A percentile compares a stretch with the other conserved stretches of the same genome.
These are phyloP conservation scores for Parsonsia alboflavescens DNA, from an alignment of 257 asterid species.

Conservation along the genomic window DNA sequence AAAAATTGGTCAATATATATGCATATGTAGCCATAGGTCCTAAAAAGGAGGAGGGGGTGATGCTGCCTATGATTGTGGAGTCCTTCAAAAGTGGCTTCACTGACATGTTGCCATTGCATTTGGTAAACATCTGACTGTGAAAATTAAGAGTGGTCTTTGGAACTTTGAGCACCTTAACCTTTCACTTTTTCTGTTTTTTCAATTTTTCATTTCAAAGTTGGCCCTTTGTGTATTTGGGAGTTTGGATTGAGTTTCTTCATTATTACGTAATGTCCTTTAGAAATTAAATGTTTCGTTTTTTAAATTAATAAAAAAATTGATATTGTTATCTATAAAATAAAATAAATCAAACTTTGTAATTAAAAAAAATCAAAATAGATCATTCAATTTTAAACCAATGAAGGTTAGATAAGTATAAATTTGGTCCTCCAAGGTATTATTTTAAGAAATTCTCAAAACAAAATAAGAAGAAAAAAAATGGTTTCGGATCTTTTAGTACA, in stretches of 20 bases:
- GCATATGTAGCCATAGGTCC: constrained; percentile 15
- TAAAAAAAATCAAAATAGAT: no score
- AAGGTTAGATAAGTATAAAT: no score
- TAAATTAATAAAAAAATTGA: no score
- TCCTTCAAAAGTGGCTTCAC: constrained; percentile 28
- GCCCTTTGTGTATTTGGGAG: neutral
- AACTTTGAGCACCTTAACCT: constrained; percentile 10
- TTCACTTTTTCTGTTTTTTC: neutral
- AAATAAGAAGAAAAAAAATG: no score
- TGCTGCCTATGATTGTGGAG: constrained; percentile 28
- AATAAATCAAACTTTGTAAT: no score
- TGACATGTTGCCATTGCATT: constrained; percentile 28
- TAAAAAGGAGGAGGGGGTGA: constrained; percentile 23
- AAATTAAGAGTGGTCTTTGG: constrained; percentile 2
- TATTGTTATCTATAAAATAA: no score
- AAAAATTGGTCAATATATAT: neutral
- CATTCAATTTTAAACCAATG: no score
- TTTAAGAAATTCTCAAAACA: no score
- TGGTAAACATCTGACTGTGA: constrained; percentile 12
- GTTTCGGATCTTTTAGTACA: no score
- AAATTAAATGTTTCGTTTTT: no score
- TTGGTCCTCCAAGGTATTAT: no score
- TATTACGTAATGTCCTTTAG: no score
- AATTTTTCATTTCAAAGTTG: neutral
- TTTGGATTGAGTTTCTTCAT: neutral